Base-by-base conservation (phyloP, 805 yeast genomes). In the Pichia paraexigua region DNA sequence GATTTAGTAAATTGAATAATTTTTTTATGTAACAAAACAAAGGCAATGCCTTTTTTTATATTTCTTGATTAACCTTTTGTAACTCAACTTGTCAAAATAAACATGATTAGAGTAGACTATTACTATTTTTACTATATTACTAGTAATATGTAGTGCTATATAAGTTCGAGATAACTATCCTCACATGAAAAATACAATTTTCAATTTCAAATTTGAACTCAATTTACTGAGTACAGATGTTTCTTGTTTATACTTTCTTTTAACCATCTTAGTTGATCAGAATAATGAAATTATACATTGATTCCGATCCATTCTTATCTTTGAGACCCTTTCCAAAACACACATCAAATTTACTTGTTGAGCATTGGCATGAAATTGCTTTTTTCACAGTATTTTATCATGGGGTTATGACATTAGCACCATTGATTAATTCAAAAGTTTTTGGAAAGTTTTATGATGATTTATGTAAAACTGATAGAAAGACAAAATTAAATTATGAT, bases 301-400 rank as follows among this genome's bases (percentile, higher is more conserved):
- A 62, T 18, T 59, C 67, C 4, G 84, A 79, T 63, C 74, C 76
- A 12, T 69, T 79, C 46, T 63, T 72, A 43, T 55, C 66, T 56
- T 69, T 65, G 52, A 63, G 69, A 32, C 82, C 83, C 18, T 76
- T 73, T 52, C 79, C 81, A 0, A 69, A 59, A 11, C 54, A 63
- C 0, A 74, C 86, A 1, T 57, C 63, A n/a, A 71, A 67, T 54
- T 61, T 71, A 53, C 71, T 75, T 45, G 56, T 67, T 25, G 72
- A 71, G n/a, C 92, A 86, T 63, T 74, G 82, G 74, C 97, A 90
- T 63, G 97, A 92, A 67, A 73, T 88, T 20, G 63, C 79, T 1
- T 73, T 70, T 8, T 73, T 91, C 12, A 73, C 84, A 22, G 53
- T 76, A 21, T 75, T 87, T 60, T 94, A 90, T 71, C 74, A 76